A percentile compares a stretch with the other conserved stretches of the same genome.
phyloP scores from a whole-genome alignment of 192 early-diverging fungal species.

The Coemansia sp. region DNA sequence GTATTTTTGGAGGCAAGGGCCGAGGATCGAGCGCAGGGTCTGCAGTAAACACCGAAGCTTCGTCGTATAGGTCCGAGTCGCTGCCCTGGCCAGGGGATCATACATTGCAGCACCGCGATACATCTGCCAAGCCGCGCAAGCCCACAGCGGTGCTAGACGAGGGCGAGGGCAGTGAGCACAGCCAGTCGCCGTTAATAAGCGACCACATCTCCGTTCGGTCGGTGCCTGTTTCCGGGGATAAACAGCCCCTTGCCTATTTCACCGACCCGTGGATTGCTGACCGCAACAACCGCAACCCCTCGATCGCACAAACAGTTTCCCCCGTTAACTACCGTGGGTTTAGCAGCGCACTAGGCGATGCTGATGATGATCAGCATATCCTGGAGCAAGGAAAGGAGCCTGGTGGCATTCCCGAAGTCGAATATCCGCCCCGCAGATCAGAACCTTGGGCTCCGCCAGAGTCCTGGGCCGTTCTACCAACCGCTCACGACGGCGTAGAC shows the following conservation, averaged over 20 bases:
- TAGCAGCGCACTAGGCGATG: neutral
- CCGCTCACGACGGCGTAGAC: conserved; percentile 39
- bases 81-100: conserved; percentile 29
- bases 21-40: conserved; percentile 42
- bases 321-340: conserved; percentile 4
- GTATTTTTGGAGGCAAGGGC: conserved; percentile 27
- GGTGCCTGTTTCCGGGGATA: conserved; percentile 29
- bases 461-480: conserved; percentile 68
- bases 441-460: conserved; percentile 68
- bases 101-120: conserved; percentile 40
- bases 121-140: conserved; percentile 42
- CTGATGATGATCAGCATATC: neutral
- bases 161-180: conserved; percentile 27
- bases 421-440: conserved; percentile 46
- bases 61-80: conserved; percentile 23
- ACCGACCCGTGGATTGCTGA: conserved; percentile 52
- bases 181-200: conserved; percentile 24
- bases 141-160: conserved; percentile 30
- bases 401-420: conserved; percentile 14
- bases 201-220: conserved; percentile 42
- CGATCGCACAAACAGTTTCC: conserved; percentile 4
- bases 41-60: conserved; percentile 13
- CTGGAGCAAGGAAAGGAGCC: neutral
- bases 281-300: conserved; percentile 23
- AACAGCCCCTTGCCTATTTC: conserved; percentile 32